phyloP scores from a whole-genome alignment of 108 stramenopile species.

The Fistulifera solaris region DNA sequence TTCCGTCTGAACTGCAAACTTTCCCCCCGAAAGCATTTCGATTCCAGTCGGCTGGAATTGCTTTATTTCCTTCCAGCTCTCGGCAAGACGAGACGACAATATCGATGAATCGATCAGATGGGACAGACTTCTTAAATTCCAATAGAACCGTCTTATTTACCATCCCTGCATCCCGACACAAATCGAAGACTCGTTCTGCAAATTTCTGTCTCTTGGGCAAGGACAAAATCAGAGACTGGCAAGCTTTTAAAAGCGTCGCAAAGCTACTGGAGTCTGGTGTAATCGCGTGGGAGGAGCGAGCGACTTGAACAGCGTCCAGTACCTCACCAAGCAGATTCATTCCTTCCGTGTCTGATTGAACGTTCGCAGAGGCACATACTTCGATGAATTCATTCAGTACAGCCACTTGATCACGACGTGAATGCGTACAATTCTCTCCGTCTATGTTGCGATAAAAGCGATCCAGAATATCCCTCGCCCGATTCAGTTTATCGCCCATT shows the following conservation, averaged over 20 bases:
- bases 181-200: constrained; percentile 52
- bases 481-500: background rate
- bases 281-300: constrained; percentile 16
- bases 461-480: background rate
- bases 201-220: constrained; percentile 38
- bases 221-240: constrained; percentile 33
- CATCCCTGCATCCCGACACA: constrained; percentile 61
- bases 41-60: constrained; percentile 69
- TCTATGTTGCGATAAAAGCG: no score
- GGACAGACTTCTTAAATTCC: constrained; percentile 33
- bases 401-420: constrained; percentile 6
- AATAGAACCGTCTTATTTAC: constrained; percentile 47
- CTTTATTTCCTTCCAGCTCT: constrained; percentile 29
- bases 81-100: constrained; percentile 35
- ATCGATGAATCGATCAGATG: constrained; percentile 43
- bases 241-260: constrained; percentile 46
- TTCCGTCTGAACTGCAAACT: constrained; percentile 28
- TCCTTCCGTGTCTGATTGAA: constrained; percentile 9
- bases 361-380: constrained; percentile 31
- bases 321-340: constrained; percentile 5
- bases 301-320: constrained; percentile 5
- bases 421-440: no score
- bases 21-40: constrained; percentile 43
- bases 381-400: constrained; percentile 48
- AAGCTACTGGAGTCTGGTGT: constrained; percentile 56